phyloP scores from a whole-genome alignment of 106 monocot species.

The Gastrodia elata region DNA sequence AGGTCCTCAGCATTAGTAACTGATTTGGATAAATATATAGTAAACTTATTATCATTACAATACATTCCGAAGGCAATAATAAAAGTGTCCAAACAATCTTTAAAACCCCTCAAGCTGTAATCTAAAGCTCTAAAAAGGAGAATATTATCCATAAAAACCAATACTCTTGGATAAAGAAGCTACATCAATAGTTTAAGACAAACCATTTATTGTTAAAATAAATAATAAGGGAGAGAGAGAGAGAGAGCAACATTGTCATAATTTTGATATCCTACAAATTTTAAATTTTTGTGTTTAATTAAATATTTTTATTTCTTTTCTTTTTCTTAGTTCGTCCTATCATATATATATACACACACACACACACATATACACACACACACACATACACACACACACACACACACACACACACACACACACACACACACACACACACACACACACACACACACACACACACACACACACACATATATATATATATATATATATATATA shows the following conservation, averaged over 20 bases:
- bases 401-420: not conserved
- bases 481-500: conserved; percentile 1
- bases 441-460: not conserved
- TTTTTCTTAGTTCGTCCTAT: no score
- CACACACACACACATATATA: not conserved
- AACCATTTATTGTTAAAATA: not conserved
- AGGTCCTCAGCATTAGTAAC: no score
- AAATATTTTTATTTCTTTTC: no score
- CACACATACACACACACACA: not conserved
- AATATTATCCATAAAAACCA: not conserved
- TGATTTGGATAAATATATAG: no score
- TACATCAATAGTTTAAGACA: no score
- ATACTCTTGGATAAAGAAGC: not conserved
- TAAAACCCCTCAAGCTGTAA: no score
- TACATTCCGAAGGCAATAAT: no score
- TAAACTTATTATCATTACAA: no score
- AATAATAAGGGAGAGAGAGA: no score
- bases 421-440: not conserved
- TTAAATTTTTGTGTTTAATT: not conserved
- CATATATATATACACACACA: not conserved
- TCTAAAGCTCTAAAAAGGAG: not conserved
- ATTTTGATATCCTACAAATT: not conserved
- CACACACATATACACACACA: not conserved
- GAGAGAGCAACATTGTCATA: not conserved
- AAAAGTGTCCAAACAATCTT: no score